Evolutionary conservation across 1,139 yeast genomes (phyloP).

Genomic region (Yamadazyma oceani): DNA sequence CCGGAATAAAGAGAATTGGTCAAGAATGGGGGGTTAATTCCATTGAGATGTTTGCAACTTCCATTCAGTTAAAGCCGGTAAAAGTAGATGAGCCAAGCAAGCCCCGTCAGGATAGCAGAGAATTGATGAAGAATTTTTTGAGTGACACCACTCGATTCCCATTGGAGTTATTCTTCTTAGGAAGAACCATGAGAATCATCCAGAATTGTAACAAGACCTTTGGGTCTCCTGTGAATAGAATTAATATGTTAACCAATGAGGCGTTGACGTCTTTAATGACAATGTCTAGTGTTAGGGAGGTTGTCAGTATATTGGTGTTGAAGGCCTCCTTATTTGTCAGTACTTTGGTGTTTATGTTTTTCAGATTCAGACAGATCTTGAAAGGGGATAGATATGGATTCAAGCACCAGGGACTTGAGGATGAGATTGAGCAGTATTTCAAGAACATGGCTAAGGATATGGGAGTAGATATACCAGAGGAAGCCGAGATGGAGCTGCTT

Average conservation of each 20-base stretch:
- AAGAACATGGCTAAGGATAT: constrained; percentile 39
- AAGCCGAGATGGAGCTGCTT: constrained; percentile 6
- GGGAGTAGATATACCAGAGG: constrained; percentile 31
- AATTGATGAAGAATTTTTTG: constrained; percentile 41
- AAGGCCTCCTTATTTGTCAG: constrained; percentile 41
- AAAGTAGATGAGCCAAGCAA: constrained; percentile 18
- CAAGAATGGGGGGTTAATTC: constrained; percentile 71
- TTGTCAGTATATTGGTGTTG: constrained; percentile 30
- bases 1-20: constrained; percentile 51
- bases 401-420: constrained; percentile 45
- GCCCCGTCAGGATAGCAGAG: constrained; percentile 27
- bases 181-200: constrained; percentile 72
- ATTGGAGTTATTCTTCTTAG: constrained; percentile 59
- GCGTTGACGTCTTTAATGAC: constrained; percentile 37
- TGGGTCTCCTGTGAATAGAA: constrained; percentile 73
- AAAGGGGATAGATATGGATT: constrained; percentile 33
- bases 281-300: constrained; percentile 20
- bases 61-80: constrained; percentile 54
- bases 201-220: constrained; percentile 65
- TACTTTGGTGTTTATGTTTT: constrained; percentile 40
- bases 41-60: constrained; percentile 61
- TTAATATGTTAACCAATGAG: constrained; percentile 59
- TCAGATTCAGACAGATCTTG: constrained; percentile 41
- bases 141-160: constrained; percentile 69
- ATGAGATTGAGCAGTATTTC: constrained; percentile 45